A percentile compares a stretch with the other conserved stretches of the same genome.
These are phyloP conservation scores for Russula abietina DNA, from an alignment of 768 basidiomycete genomes.

Conservation along the genomic window DNA sequence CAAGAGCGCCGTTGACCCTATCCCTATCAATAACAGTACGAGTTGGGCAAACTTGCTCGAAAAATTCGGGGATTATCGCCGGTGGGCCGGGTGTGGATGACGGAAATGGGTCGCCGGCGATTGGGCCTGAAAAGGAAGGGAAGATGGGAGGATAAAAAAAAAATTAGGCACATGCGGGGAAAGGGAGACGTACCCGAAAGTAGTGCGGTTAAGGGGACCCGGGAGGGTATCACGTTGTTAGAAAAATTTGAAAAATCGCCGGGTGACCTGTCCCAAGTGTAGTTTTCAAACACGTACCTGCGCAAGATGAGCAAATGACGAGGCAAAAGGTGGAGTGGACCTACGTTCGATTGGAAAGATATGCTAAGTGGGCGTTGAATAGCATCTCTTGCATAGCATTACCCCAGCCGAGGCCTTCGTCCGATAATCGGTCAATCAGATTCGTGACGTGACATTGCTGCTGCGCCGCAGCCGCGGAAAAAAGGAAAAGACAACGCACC, in stretches of 20 bases:
- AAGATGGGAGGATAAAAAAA: too few species aligned
- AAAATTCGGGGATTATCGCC: conserved; percentile 36
- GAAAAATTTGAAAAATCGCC: conserved; percentile 39
- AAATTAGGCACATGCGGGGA: too few species aligned
- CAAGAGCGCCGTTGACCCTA: conserved; percentile 30
- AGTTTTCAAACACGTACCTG: conserved; percentile 52
- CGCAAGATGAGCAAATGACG: neutral
- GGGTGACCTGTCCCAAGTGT: conserved; percentile 45
- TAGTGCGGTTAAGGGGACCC: conserved; percentile 49
- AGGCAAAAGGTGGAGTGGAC: conserved; percentile 24
- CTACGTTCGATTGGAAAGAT: conserved; percentile 43
- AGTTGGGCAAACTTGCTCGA: conserved; percentile 38
- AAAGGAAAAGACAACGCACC: neutral
- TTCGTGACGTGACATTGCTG: too few species aligned
- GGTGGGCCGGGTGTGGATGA: conserved; percentile 32
- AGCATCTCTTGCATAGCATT: conserved; percentile 57
- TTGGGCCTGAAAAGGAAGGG: conserved; percentile 30
- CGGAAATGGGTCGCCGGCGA: conserved; percentile 38
- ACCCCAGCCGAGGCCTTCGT: conserved; percentile 50
- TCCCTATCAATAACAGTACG: conserved; percentile 32
- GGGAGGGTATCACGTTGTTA: conserved; percentile 46
- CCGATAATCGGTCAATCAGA: neutral
- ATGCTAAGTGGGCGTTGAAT: conserved; percentile 45
- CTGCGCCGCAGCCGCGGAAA: neutral
- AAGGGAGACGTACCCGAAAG: conserved; percentile 38